Conservation (phyloP, 2,329 filamentous ascomycete genomes). For the Fusarium vanettenii region DNA sequence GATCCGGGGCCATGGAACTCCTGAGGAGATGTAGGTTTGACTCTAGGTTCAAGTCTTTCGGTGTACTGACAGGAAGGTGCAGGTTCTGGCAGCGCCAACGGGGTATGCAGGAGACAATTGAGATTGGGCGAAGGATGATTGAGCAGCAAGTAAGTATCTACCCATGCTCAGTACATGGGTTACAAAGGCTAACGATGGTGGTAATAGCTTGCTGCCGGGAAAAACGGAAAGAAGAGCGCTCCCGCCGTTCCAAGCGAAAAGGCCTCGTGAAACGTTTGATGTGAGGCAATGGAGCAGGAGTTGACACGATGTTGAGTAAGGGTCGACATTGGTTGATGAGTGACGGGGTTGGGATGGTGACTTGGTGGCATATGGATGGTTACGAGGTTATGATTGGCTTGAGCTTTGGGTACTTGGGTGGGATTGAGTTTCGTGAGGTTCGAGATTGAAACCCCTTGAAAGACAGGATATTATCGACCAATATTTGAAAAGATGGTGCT, state of each 20-base stretch:
- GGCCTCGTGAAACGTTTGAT: conserved; percentile 18
- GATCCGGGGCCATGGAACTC: conserved; percentile 59
- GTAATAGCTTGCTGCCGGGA: conserved; percentile 21
- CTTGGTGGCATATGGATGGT: conserved; percentile 13
- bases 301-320: not conserved
- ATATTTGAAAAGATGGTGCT: not conserved
- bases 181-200: conserved; percentile 11
- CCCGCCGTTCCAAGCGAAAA: conserved; percentile 36
- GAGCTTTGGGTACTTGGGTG: not conserved
- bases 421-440: conserved; percentile 1
- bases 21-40: conserved; percentile 61
- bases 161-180: not conserved
- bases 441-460: conserved; percentile 15
- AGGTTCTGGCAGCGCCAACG: conserved; percentile 74
- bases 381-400: conserved; percentile 29
- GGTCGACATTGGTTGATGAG: not conserved
- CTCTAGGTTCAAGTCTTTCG: not conserved
- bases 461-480: not conserved
- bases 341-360: not conserved
- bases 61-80: conserved; percentile 31
- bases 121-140: conserved; percentile 67
- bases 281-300: not conserved
- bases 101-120: conserved; percentile 67
- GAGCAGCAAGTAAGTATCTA: conserved; percentile 52
- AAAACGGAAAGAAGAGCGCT: conserved; percentile 25